A percentile compares a stretch with the other conserved stretches of the same genome.
Evolutionary conservation across 2,329 filamentous ascomycete species (phyloP).

Genomic region (Didymella glomerata): DNA sequence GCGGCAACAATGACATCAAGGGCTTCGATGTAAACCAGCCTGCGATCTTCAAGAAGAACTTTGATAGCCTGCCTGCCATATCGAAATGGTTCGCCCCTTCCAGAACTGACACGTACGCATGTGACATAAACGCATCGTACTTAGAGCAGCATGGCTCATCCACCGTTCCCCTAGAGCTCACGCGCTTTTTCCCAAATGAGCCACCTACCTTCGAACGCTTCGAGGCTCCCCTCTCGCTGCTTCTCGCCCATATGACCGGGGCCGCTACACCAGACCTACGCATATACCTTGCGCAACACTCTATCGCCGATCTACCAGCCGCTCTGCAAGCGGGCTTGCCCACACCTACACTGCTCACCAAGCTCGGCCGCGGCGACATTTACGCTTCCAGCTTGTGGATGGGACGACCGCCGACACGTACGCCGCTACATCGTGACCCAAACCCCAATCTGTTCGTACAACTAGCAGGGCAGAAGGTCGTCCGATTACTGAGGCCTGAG

Average conservation of each 20-base stretch:
- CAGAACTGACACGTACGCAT: background rate
- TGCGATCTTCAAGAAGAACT: constrained; percentile 33
- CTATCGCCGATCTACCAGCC: constrained; percentile 72
- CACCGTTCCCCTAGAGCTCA: constrained; percentile 68
- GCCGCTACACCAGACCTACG: constrained; percentile 42
- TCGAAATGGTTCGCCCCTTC: constrained; percentile 43
- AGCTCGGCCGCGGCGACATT: constrained; percentile 79
- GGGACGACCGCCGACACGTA: constrained; percentile 84
- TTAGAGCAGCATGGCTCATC: constrained; percentile 55
- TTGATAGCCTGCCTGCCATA: constrained; percentile 39
- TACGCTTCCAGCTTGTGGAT: constrained; percentile 90
- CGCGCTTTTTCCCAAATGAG: constrained; percentile 34
- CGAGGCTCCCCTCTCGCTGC: constrained; percentile 69
- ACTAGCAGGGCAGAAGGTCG: constrained; percentile 73
- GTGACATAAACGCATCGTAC: constrained; percentile 36
- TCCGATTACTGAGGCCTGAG: constrained; percentile 74
- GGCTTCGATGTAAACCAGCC: constrained; percentile 34
- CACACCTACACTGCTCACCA: constrained; percentile 68
- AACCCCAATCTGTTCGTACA: constrained; percentile 95
- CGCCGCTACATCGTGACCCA: constrained; percentile 89
- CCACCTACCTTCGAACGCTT: constrained; percentile 64
- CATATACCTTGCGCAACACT: constrained; percentile 89
- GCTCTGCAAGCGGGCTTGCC: constrained; percentile 72
- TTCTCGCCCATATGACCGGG: constrained; percentile 63
- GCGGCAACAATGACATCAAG: constrained; percentile 18